Base-by-base conservation (phyloP, 192 early-diverging fungal genomes). In the Coemansia sp. region DNA sequence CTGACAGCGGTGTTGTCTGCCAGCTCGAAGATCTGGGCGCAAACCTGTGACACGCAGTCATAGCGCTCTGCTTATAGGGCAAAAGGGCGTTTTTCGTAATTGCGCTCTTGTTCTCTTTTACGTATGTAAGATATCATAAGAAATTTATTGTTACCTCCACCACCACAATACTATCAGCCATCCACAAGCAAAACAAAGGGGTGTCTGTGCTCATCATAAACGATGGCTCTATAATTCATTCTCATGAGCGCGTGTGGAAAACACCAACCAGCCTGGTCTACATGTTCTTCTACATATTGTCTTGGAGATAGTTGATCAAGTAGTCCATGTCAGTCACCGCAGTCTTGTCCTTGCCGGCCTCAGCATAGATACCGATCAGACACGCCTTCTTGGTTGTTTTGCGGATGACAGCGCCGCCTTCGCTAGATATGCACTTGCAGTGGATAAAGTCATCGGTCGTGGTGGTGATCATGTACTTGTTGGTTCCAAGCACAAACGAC, bases 401-500 rank as follows among this genome's bases (percentile, higher is more conserved):
- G 57, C 39, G 39, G 36, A 66, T 37, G 41, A 62, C 19, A 41
- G 62, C 12, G 51, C 43, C 64, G 58, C 58, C 63, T 4, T 62
- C 84, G 82, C 66, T 73, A 79, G 89, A 90, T 84, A 88, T 8
- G 57, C 57, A 75, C 81, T 93, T 96, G 71, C 88, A 94, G 62
- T 92, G 93, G 69, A 96, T 89, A 60, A 73, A 80, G 18, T 85
- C 80, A 39, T 88, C 88, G 63, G 86, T 85, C 42, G 87, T 88
- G 54, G 81, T 76, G 46, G 91, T 78, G 49, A 88, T 82, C 62
- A 98, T 80, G 75, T 89, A 94, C 88, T 95, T 96, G 11, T 59
- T 59, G 36, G 3, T 40, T 6, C n/a, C 39, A 5, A 59, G 39
- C 10, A 41, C 16, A 59, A 54, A 54, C 21, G 51, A 54, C 51